Evolutionary conservation across 441 rosid species (phyloP), one percentile per base, ranked within the genome.

Genomic region (Euphorbia schlechtendalii): DNA sequence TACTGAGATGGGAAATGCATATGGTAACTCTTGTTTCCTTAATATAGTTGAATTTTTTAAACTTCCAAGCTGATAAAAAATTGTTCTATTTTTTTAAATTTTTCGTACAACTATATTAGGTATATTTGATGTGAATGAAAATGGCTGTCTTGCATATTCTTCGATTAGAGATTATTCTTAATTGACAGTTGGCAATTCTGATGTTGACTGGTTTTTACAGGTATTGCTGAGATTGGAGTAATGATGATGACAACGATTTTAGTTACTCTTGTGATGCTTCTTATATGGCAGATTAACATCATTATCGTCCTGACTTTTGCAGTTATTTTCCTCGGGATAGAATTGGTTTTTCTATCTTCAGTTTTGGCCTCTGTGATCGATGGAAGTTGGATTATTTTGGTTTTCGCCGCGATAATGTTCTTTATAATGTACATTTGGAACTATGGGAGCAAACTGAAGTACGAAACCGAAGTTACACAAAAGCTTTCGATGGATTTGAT

Each of bases 201-300:
- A 69, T 73, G 57, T 64, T 38, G 20, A 25, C 73, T 38, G 53
- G 75, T 43, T 70, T 65, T 71, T 54, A 58, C 87, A 94, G 99
- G 92, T 69, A 86, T 93, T 82, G 96, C 96, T 54, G 99, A 90
- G 88, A 79, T 90, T 20, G 97, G 96, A 61, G 96, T 94, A 75
- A 94, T 94, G 99, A 94, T 90, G 97, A 94, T 88, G 88, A 94
- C 96, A 54, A 87, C 97, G 64, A 62, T 87, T 62, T 79, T 94
- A 68, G 96, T 91, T 66, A 94, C 96, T 32, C 69, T 94, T 55
- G 96, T 90, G 71, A 94, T 94, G 99, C 97, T 94, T 78, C 97
- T 94, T 63, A 84, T 94, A 77, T 94, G 99, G 99, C 95, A 84
- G 85, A 90, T 87, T 73, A 90, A 94, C 80, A 94, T 94, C 74